A percentile compares a stretch with the other conserved stretches of the same genome.
Evolutionary conservation across 2,329 filamentous ascomycete species (phyloP).

Genomic region (Arthrobotrys pseudoclavata): DNA sequence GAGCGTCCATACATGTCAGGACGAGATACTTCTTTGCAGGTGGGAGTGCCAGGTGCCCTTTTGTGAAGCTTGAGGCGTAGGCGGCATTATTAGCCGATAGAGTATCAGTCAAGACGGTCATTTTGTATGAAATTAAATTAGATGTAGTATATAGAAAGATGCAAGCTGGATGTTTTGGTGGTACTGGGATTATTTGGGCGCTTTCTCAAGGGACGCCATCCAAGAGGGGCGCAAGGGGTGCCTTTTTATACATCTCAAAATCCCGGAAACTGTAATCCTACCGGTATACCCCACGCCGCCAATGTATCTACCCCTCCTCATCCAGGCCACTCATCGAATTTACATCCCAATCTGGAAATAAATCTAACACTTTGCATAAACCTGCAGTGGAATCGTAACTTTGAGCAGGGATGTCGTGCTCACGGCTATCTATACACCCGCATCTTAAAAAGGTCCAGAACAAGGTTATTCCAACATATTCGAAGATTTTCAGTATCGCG

Average conservation of each 20-base stretch:
- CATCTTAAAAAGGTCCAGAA: not conserved
- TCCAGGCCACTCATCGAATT: constrained; percentile 1
- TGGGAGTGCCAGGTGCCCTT: constrained; percentile 76
- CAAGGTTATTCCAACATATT: not conserved
- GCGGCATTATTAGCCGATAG: constrained; percentile 72
- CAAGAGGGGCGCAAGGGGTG: not conserved
- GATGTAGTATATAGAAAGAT: not conserved
- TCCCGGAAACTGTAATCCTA: constrained; percentile 4
- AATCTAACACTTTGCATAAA: constrained; percentile 11
- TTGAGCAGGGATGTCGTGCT: constrained; percentile 55
- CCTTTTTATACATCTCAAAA: constrained; percentile 14
- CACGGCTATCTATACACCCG: not conserved
- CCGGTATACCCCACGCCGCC: constrained; percentile 37
- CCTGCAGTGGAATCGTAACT: constrained; percentile 37
- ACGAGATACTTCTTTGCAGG: constrained; percentile 78
- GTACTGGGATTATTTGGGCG: not conserved
- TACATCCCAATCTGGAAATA: constrained; percentile 17
- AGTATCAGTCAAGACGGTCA: constrained; percentile 70
- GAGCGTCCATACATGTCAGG: constrained; percentile 86
- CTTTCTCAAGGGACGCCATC: not conserved
- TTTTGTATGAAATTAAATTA: not conserved
- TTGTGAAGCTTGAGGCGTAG: constrained; percentile 74
- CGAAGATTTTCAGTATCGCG: not conserved
- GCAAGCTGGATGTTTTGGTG: not conserved
- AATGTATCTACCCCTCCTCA: constrained; percentile 21